Conservation (phyloP, 495 filamentous ascomycete genomes). For the Aspergillus asperescens region DNA sequence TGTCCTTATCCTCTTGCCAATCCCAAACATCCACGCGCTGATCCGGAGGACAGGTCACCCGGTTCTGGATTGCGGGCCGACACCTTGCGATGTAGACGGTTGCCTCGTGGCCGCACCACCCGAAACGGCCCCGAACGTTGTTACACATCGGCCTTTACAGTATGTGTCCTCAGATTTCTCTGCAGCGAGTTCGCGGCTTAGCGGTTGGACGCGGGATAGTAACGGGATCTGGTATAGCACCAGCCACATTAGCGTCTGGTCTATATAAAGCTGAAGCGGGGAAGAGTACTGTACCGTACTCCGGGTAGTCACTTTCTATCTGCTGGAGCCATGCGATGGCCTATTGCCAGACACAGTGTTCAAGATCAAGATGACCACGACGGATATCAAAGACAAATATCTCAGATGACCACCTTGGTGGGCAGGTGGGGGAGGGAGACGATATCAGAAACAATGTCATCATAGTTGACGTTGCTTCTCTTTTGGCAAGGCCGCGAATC, state of each 20-base stretch:
- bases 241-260: background rate
- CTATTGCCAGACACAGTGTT: background rate
- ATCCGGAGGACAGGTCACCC: conserved; percentile 17
- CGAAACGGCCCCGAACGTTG: conserved; percentile 20
- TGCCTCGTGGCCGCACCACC: conserved; percentile 20
- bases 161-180: background rate
- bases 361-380: background rate
- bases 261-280: background rate
- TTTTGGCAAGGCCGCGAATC: background rate
- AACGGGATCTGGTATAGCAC: background rate
- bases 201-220: conserved; percentile 1
- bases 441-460: background rate
- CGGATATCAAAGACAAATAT: background rate
- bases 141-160: conserved; percentile 15
- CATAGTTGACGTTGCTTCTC: background rate
- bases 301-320: background rate
- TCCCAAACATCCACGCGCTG: conserved; percentile 22
- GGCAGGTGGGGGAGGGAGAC: background rate
- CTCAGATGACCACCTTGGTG: background rate
- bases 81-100: conserved; percentile 23
- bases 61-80: conserved; percentile 17
- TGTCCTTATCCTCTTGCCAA: conserved; percentile 22
- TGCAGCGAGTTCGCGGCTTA: background rate
- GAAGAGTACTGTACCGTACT: conserved; percentile 1
- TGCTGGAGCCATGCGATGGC: background rate